Conservation (phyloP, 2,329 filamentous ascomycete species). For the Bisporella sp. region DNA sequence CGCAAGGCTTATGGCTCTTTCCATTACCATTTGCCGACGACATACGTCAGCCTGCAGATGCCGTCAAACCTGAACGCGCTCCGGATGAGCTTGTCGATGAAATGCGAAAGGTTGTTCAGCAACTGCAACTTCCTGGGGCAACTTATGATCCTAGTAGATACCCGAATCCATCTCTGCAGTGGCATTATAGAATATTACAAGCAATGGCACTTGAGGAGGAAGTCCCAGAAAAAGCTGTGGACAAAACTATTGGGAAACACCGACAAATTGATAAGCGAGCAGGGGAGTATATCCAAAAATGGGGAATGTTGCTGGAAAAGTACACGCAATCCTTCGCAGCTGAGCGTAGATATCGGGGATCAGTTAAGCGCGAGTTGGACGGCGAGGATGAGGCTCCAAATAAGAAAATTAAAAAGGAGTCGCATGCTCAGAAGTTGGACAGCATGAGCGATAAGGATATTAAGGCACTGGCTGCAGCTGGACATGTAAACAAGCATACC, state of each 20-base stretch:
- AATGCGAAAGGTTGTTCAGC: slow-evolving; percentile 78
- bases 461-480: slow-evolving; percentile 11
- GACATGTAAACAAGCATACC: slow-evolving; percentile 12
- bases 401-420: slow-evolving; percentile 15
- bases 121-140: slow-evolving; percentile 70
- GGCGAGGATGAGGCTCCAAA: slow-evolving; percentile 31
- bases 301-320: slow-evolving; percentile 61
- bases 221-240: slow-evolving; percentile 60
- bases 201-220: slow-evolving; percentile 89
- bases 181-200: slow-evolving; percentile 95
- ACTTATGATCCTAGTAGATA: slow-evolving; percentile 81
- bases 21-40: slow-evolving; percentile 88
- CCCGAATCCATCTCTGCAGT: slow-evolving; percentile 87
- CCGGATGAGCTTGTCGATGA: slow-evolving; percentile 68
- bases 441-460: slow-evolving; percentile 15
- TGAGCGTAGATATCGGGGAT: slow-evolving; percentile 4
- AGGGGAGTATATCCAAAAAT: slow-evolving; percentile 70
- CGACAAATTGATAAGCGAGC: slow-evolving; percentile 79
- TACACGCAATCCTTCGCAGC: slow-evolving; percentile 21
- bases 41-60: slow-evolving; percentile 66
- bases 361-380: slow-evolving; percentile 40
- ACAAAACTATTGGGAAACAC: slow-evolving; percentile 78
- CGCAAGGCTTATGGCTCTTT: slow-evolving; percentile 82
- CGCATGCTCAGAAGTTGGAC: slow-evolving; percentile 7
- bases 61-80: slow-evolving; percentile 44